Evolutionary conservation across 208 protist genomes (phyloP).

Genomic region (Leishmania amazonensis): DNA sequence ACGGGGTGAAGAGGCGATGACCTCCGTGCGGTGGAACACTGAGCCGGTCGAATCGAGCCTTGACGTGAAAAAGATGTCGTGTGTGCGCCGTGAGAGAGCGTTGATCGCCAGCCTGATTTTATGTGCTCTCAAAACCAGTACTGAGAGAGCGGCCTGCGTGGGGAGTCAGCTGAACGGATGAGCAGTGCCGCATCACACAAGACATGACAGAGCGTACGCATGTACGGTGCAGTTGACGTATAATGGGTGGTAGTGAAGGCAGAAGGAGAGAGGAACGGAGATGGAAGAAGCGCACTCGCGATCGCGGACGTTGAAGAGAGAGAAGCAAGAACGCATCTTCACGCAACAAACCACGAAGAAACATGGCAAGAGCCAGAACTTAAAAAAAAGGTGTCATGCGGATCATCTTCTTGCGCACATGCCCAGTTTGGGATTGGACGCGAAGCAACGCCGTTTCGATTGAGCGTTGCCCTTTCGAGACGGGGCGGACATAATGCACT

Average conservation of each 20-base stretch:
- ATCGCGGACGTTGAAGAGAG: not conserved
- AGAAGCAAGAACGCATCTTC: not conserved
- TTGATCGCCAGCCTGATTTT: not conserved
- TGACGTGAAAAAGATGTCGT: not conserved
- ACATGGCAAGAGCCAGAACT: not conserved
- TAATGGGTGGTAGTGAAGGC: too few relatives aligned
- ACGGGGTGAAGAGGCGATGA: not conserved
- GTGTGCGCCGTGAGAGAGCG: not conserved
- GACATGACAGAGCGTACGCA: not conserved
- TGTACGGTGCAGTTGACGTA: not conserved
- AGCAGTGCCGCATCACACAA: not conserved
- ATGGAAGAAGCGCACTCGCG: not conserved
- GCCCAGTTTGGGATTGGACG: not conserved
- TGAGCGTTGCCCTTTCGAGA: not conserved
- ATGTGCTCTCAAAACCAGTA: not conserved
- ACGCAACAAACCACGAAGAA: not conserved
- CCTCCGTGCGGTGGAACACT: not conserved
- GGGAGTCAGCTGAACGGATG: not conserved
- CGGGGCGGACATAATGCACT: not conserved
- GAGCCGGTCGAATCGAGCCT: not conserved
- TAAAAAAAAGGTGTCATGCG: not conserved
- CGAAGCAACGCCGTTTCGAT: not conserved
- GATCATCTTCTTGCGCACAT: not conserved
- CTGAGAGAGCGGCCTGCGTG: not conserved
- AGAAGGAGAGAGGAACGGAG: not conserved